Conservation (phyloP, 2,329 filamentous ascomycete genomes). For the Botrytis hyacinthi region DNA sequence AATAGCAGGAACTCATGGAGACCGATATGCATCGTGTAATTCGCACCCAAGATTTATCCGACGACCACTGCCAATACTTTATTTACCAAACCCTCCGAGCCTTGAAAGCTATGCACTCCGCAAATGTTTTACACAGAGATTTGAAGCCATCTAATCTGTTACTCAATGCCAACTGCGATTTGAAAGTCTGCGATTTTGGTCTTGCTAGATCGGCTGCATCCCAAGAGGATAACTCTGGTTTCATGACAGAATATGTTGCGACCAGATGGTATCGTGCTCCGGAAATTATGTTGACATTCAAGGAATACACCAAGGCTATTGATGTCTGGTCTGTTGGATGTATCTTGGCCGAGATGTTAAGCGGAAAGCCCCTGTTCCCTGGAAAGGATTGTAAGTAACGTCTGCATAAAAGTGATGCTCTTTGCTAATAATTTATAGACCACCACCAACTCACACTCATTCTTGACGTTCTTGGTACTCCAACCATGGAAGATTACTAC, state of each 20-base stretch:
- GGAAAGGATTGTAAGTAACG: slow-evolving; percentile 86
- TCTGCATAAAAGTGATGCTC: background rate
- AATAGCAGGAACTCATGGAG: slow-evolving; percentile 86
- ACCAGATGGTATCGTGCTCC: slow-evolving; percentile 98
- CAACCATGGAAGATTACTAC: slow-evolving; percentile 99
- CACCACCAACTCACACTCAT: slow-evolving; percentile 98
- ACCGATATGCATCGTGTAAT: slow-evolving; percentile 99
- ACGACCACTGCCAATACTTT: slow-evolving; percentile 99
- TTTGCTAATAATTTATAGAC: slow-evolving; percentile 52
- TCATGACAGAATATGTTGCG: slow-evolving; percentile 99
- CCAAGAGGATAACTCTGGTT: slow-evolving; percentile 98
- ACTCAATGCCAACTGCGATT: slow-evolving; percentile 96
- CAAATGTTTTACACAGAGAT: slow-evolving; percentile 95
- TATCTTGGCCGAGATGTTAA: slow-evolving; percentile 97
- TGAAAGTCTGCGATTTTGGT: slow-evolving; percentile 99
- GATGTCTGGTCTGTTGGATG: slow-evolving; percentile 99
- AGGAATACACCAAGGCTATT: slow-evolving; percentile 99
- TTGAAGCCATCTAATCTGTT: slow-evolving; percentile 96
- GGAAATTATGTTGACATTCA: slow-evolving; percentile 99
- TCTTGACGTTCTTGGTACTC: slow-evolving; percentile 93
- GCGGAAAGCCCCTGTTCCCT: slow-evolving; percentile 95
- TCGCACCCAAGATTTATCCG: slow-evolving; percentile 94
- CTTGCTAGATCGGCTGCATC: slow-evolving; percentile 93
- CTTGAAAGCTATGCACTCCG: slow-evolving; percentile 98
- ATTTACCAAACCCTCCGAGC: slow-evolving; percentile 99